Conservation (phyloP, 2,329 filamentous ascomycete genomes). For the Cadophora luteo-olivacea region DNA sequence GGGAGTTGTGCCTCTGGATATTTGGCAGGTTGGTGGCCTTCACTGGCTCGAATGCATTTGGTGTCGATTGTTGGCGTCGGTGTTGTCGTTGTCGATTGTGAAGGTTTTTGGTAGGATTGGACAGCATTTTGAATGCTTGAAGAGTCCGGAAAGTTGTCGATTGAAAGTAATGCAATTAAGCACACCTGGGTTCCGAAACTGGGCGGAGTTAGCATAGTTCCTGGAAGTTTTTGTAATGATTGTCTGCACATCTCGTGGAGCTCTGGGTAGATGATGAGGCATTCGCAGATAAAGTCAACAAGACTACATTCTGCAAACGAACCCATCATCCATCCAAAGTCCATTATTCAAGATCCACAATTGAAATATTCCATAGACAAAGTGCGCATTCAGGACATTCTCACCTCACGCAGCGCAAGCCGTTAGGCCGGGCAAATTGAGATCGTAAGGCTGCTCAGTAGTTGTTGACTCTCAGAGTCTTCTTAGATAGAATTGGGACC, state of each 20-base stretch:
- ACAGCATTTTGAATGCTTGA: conserved; percentile 78
- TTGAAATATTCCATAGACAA: neutral
- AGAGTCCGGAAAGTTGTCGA: conserved; percentile 71
- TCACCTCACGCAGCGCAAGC: conserved; percentile 86
- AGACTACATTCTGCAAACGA: neutral
- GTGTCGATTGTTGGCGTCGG: conserved; percentile 87
- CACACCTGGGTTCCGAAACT: conserved; percentile 60
- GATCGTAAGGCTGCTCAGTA: conserved; percentile 55
- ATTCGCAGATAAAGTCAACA: conserved; percentile 11
- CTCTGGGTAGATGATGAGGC: neutral
- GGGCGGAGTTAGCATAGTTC: conserved; percentile 42
- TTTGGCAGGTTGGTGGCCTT: conserved; percentile 72
- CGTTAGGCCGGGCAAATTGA: conserved; percentile 74
- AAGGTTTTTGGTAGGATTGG: conserved; percentile 74
- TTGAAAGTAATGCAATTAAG: conserved; percentile 54
- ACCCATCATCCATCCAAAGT: neutral
- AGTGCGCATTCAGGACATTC: conserved; percentile 34
- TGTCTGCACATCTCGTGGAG: neutral
- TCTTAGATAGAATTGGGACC: conserved; percentile 31
- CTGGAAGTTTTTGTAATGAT: neutral
- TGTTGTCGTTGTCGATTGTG: conserved; percentile 78
- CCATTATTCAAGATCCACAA: neutral
- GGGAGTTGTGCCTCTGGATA: conserved; percentile 60
- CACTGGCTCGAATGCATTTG: conserved; percentile 76
- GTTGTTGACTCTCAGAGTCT: conserved; percentile 49